Conservation (phyloP, 352 stramenopile species). For the Aphanomyces astaci region DNA sequence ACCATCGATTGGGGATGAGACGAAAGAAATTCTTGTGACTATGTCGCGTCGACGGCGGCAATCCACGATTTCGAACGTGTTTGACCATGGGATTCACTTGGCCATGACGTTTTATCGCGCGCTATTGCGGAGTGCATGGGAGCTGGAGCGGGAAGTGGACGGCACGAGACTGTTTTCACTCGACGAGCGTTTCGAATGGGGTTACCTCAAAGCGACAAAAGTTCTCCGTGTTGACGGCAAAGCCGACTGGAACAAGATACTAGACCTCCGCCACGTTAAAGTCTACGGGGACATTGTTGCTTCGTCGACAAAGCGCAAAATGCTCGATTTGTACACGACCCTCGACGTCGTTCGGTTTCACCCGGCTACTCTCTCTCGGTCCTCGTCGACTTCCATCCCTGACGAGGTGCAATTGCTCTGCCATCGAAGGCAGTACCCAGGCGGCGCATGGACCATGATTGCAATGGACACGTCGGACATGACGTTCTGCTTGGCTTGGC, state of each 20-base stretch:
- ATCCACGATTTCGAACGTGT: not conserved
- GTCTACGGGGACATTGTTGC: conserved; percentile 50
- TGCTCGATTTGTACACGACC: conserved; percentile 47
- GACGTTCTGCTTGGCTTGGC: conserved; percentile 52
- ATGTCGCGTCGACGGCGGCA: not conserved
- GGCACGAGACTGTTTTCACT: not conserved
- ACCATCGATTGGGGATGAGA: not conserved
- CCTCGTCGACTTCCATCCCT: not conserved
- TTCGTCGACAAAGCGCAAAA: conserved; percentile 33
- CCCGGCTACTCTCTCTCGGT: conserved; percentile 17
- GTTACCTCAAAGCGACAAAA: conserved; percentile 20
- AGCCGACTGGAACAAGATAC: conserved; percentile 17
- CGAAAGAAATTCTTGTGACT: not conserved
- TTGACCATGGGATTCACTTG: not conserved
- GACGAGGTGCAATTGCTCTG: conserved; percentile 31
- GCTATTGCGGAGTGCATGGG: conserved; percentile 11
- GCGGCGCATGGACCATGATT: conserved; percentile 31
- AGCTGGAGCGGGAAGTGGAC: not conserved
- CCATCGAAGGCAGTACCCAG: conserved; percentile 49
- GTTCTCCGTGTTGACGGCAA: not conserved
- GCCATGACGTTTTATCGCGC: conserved; percentile 15
- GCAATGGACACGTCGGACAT: not conserved
- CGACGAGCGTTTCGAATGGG: conserved; percentile 24
- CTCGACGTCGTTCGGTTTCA: conserved; percentile 37
- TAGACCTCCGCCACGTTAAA: not conserved